Evolutionary conservation across 768 basidiomycete species (phyloP), one percentile per base, ranked within the genome.

Genomic region (Xerocomus potaroensis): DNA sequence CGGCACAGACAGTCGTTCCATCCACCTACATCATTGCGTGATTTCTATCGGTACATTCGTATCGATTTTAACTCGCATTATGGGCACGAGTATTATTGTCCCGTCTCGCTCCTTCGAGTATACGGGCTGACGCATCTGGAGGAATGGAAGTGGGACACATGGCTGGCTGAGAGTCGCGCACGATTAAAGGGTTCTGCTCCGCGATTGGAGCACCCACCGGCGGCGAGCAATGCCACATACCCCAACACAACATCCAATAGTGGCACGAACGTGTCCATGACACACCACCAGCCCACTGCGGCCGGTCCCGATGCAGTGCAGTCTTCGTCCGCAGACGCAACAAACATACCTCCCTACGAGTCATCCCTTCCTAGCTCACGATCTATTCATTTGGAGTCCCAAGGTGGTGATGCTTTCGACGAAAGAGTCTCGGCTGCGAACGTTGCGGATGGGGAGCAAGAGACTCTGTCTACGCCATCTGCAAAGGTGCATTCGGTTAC

Each of bases 61-160:
- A 80, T 99, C 59, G 93, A 97, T 65, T 97, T 99, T 62, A 79
- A 87, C 41, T 87, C 90, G 0, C 87, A 93, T 61, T 98, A 96
- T 57, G 90, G 92, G 16, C 87, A 80, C 58, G 96, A 99, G 66
- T 98, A 87, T 69, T 98, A 93, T 63, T 99, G 96, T 59, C 96
- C 96, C 0, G 75, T 98, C 15, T 93, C 90, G 0, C 78, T 97
- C 1, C 76, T 98, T 15, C 84, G 92, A 23, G 92, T 96, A 1
- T 98, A 93, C 51, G 96, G 96, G 5, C 81, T 95, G 44, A 97
- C 93, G 1, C 93, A 98, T 69, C 82, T 98, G 53, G 94, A 98
- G 51, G 81, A 93, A 57, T 98, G 89, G 81, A 94, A 95, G 57
- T 88, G 91, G 86, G 89, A 91, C 40, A 72, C 73, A 6, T 91